These are phyloP conservation scores for Albophoma yamanashiensis DNA, from an alignment of 2,329 filamentous ascomycete genomes.

Conservation along the genomic window DNA sequence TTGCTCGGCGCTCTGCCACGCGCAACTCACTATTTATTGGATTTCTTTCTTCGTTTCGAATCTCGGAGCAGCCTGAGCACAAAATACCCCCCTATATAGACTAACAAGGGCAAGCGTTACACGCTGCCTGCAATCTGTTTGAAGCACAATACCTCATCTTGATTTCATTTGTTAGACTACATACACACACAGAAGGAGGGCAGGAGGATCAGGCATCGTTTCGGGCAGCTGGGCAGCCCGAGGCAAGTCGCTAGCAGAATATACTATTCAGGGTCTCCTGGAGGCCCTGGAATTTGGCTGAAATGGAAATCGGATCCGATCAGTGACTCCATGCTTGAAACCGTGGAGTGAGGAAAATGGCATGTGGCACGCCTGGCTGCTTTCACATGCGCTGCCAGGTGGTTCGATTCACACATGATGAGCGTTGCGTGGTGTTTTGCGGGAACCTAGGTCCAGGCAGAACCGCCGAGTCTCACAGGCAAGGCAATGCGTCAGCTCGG, in stretches of 20 bases:
- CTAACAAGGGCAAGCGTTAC: constrained; percentile 17
- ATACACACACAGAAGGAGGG: constrained; percentile 8
- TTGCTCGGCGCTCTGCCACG: neutral
- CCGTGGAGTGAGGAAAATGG: neutral
- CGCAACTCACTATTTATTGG: neutral
- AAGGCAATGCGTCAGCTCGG: neutral
- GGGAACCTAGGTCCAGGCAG: neutral
- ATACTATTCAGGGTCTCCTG: neutral
- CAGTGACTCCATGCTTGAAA: neutral
- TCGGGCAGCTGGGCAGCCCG: constrained; percentile 4
- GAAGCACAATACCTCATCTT: constrained; percentile 14
- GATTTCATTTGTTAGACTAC: constrained; percentile 19
- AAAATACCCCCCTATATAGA: constrained; percentile 26
- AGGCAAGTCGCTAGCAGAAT: neutral
- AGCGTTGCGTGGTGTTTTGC: neutral
- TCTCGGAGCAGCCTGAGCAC: constrained; percentile 17
- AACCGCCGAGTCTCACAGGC: neutral
- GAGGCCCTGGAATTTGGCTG: neutral
- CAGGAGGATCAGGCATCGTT: constrained; percentile 13
- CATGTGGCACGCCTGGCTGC: neutral
- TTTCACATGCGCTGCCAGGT: neutral
- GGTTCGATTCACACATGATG: neutral
- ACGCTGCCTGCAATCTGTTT: constrained; percentile 14
- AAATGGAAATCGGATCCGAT: neutral
- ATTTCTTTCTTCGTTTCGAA: constrained; percentile 4